These are phyloP conservation scores for Leishmania amazonensis DNA, from an alignment of 208 protist species.

Conservation along the genomic window DNA sequence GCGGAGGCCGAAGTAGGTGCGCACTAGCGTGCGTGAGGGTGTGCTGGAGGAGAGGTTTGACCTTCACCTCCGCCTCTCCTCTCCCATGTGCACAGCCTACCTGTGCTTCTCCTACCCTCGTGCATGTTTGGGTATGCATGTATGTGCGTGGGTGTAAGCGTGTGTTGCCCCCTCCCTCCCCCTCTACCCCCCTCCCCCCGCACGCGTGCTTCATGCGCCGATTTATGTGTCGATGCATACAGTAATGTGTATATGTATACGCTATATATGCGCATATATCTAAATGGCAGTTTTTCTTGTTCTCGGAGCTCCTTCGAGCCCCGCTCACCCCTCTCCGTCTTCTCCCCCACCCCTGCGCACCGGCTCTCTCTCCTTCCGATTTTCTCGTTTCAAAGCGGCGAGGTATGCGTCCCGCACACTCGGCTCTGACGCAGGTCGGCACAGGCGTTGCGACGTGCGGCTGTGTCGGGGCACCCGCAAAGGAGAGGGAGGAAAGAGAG, in stretches of 20 bases:
- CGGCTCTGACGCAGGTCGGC: too few relatives aligned
- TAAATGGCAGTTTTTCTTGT: too few relatives aligned
- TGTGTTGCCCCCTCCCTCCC: not conserved
- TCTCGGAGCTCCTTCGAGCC: too few relatives aligned
- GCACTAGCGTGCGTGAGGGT: not conserved
- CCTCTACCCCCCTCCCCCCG: not conserved
- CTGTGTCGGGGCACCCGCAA: too few relatives aligned
- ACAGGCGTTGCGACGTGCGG: too few relatives aligned
- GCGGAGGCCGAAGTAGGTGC: not conserved
- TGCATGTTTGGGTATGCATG: not conserved
- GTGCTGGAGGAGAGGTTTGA: not conserved
- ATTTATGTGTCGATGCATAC: not conserved
- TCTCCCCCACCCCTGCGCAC: not conserved
- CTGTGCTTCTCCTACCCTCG: not conserved
- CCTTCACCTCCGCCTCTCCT: not conserved
- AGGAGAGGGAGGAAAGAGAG: too few relatives aligned
- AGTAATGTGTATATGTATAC: not conserved
- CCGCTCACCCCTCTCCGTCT: not conserved
- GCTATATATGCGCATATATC: not conserved
- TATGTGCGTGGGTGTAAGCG: not conserved
- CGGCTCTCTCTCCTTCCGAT: constrained; percentile 1
- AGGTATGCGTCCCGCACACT: too few relatives aligned
- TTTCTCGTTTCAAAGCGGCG: not conserved
- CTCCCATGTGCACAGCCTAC: not conserved
- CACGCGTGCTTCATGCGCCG: not conserved